These are phyloP conservation scores for Mollisiaceae sp. DNA, from an alignment of 2,329 filamentous ascomycete genomes.

Conservation along the genomic window DNA sequence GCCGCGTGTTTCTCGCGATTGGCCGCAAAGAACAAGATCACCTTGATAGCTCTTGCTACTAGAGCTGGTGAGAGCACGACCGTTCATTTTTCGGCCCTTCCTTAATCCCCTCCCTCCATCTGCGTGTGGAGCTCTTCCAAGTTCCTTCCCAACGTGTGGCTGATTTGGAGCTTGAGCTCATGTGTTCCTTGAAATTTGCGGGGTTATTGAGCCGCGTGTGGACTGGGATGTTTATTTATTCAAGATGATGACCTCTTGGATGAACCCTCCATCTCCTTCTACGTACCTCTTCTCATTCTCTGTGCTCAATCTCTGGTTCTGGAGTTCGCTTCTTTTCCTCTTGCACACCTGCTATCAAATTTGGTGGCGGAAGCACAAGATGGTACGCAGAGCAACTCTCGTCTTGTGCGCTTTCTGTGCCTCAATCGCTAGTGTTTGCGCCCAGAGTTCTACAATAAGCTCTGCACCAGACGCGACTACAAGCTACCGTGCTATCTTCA, in stretches of 20 bases:
- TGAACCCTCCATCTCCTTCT: neutral
- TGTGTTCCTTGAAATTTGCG: neutral
- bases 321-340: constrained; percentile 23
- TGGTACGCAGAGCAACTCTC: constrained; percentile 24
- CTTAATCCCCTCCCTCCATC: neutral
- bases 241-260: constrained; percentile 5
- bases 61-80: too few relatives aligned
- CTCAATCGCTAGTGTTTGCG: constrained; percentile 22
- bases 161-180: neutral
- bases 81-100: constrained; percentile 5
- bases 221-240: constrained; percentile 8
- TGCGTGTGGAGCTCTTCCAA: neutral
- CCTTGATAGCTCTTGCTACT: neutral
- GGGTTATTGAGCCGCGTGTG: constrained; percentile 8
- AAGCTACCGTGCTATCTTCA: constrained; percentile 45
- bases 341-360: constrained; percentile 18
- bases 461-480: constrained; percentile 23
- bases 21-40: neutral
- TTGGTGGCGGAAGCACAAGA: constrained; percentile 24
- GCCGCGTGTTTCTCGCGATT: neutral
- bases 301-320: constrained; percentile 18
- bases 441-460: constrained; percentile 27
- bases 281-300: constrained; percentile 7
- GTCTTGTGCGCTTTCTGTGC: constrained; percentile 24
- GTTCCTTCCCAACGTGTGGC: constrained; percentile 1